Conservation (phyloP, 768 basidiomycete species). For the Podaxis sp. region DNA sequence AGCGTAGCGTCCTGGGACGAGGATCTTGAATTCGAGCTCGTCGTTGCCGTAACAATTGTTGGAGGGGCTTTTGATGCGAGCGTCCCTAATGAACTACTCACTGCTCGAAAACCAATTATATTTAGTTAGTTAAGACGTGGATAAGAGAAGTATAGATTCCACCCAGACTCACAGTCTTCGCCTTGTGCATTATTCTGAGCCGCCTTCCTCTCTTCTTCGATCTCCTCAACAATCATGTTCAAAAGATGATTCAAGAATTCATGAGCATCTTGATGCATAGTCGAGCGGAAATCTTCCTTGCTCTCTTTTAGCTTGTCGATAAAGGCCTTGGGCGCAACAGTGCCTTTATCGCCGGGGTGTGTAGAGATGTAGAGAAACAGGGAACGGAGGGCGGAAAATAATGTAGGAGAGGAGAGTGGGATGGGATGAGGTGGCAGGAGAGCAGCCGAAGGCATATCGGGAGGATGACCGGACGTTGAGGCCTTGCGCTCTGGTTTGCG, state of each 20-base stretch:
- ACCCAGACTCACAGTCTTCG: conserved; percentile 65
- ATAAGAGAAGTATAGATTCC: conserved; percentile 9
- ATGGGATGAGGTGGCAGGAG: conserved; percentile 42
- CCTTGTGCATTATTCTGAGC: conserved; percentile 36
- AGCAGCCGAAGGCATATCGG: conserved; percentile 26
- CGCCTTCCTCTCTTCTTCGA: conserved; percentile 68
- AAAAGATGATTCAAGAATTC: conserved; percentile 95
- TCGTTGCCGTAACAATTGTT: conserved; percentile 37
- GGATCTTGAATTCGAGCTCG: conserved; percentile 47
- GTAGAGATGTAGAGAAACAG: conserved; percentile 82
- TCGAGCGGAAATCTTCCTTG: conserved; percentile 87
- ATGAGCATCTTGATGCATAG: conserved; percentile 98
- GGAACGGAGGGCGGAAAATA: conserved; percentile 93
- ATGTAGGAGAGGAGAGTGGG: conserved; percentile 63
- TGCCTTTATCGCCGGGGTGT: conserved; percentile 78
- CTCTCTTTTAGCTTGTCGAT: conserved; percentile 92
- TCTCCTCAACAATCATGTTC: conserved; percentile 91
- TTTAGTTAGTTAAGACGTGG: conserved; percentile 1
- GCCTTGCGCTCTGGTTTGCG: conserved; percentile 60
- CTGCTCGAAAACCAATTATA: conserved; percentile 33
- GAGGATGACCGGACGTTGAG: conserved; percentile 27
- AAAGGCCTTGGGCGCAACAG: conserved; percentile 86
- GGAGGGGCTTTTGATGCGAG: conserved; percentile 46
- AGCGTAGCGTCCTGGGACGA: conserved; percentile 64
- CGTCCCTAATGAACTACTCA: conserved; percentile 60